Evolutionary conservation across 139 green algal genomes (phyloP), one percentile per base, ranked within the genome.

Genomic region (Coelastrella sp.): DNA sequence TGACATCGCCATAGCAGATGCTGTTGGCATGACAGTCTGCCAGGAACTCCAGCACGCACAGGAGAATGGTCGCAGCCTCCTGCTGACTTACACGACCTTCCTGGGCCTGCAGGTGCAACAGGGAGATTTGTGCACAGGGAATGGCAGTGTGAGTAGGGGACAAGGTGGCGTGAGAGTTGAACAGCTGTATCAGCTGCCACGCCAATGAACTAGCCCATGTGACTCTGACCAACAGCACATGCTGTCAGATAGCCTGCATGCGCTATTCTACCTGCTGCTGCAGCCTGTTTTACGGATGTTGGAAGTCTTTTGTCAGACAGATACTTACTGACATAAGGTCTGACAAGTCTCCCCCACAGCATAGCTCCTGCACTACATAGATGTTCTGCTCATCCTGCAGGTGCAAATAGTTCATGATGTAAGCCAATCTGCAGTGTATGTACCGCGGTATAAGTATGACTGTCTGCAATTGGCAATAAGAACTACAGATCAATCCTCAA

Each of bases 1-100:
- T 96, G 72, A 96, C 89, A 89, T 96, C 95, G 7, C 84, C 93
- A 56, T 95, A 93, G 20, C 93, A 86, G 65, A 94, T 60, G 49
- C 82, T 27, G 25, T 91, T 81, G 17, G 82, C 87, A 85, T 97
- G 95, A 84, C 93, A 95, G 25, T 91, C 89, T 10, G 92, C 85
- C 11, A 97, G 89, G 25, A 95, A 92, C 60, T 91, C 90, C 25
- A 97, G 92, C 66, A 93, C 92, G n/a, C 92, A 92, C 24, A 89
- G 90, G 20, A 95, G 88, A 6, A 95, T 91, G 49, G 87, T 82
- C 6, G 93, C 93, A 7, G 93, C 91, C 72, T 93, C 91, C 6
- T 49, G 11, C 89, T 97, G 93, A 9, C 70, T 59, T 56, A 96
- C 88, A 4, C 82, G 25, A 24, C 88, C 88, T 49, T 91, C 84